phyloP scores from a whole-genome alignment of 2,329 filamentous ascomycete species.

The Corniculantispora saksenae region DNA sequence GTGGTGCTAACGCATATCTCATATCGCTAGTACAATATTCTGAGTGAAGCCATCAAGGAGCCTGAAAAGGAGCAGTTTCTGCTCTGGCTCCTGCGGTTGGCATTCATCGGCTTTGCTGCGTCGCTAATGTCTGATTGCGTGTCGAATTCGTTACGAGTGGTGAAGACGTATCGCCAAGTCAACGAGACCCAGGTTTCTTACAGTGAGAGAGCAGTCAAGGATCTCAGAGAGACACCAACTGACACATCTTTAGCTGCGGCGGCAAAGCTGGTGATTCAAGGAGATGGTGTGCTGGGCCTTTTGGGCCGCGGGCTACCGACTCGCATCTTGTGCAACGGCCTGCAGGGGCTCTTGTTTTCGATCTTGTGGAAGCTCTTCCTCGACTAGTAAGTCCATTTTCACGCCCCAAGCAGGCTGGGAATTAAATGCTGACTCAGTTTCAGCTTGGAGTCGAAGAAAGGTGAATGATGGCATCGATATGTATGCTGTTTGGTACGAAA shows the following conservation, averaged over 20 bases:
- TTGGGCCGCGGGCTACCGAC: slow-evolving; percentile 49
- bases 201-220: slow-evolving; percentile 30
- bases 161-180: slow-evolving; percentile 52
- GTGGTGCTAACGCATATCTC: background rate
- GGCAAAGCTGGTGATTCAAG: slow-evolving; percentile 39
- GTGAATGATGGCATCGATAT: background rate
- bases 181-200: slow-evolving; percentile 50
- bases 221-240: background rate
- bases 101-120: slow-evolving; percentile 36
- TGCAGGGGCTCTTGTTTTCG: slow-evolving; percentile 49
- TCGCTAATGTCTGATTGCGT: slow-evolving; percentile 43
- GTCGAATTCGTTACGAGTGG: slow-evolving; percentile 48
- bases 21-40: slow-evolving; percentile 42
- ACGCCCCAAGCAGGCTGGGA: background rate
- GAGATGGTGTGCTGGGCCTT: slow-evolving; percentile 44
- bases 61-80: slow-evolving; percentile 41
- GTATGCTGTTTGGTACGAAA: too few relatives aligned
- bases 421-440: background rate
- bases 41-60: slow-evolving; percentile 41
- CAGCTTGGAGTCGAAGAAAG: slow-evolving; percentile 6
- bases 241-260: slow-evolving; percentile 38
- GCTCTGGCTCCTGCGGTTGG: slow-evolving; percentile 45
- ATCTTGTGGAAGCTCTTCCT: slow-evolving; percentile 52
- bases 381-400: slow-evolving; percentile 42
- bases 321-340: slow-evolving; percentile 48